Conservation (phyloP, 352 stramenopile species). For the Phytopythium sindhum region DNA sequence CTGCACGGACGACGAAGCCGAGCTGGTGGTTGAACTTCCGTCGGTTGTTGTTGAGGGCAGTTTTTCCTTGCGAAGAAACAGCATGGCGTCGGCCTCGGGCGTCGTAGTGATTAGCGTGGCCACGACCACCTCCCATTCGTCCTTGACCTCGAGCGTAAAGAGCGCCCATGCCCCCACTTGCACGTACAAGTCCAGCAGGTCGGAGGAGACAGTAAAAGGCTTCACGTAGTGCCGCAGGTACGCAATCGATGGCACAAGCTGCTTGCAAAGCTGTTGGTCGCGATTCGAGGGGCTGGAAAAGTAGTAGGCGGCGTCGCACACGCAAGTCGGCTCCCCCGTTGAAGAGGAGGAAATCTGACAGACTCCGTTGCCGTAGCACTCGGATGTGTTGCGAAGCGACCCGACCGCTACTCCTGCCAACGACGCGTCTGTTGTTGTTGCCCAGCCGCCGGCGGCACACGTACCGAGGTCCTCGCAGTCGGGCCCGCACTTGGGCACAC, state of each 20-base stretch:
- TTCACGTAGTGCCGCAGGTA: constrained; percentile 53
- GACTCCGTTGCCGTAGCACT: constrained; percentile 75
- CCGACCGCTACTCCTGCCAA: constrained; percentile 16
- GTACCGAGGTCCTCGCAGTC: constrained; percentile 64
- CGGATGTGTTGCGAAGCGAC: constrained; percentile 49
- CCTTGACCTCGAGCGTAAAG: constrained; percentile 52
- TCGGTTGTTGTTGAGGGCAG: constrained; percentile 24
- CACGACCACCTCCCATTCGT: constrained; percentile 60
- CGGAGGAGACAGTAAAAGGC: constrained; percentile 39
- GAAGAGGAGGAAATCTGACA: constrained; percentile 29
- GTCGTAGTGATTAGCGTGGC: constrained; percentile 35
- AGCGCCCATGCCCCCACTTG: constrained; percentile 50
- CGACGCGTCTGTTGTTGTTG: not conserved
- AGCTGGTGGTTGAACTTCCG: constrained; percentile 10
- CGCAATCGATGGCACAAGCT: constrained; percentile 49
- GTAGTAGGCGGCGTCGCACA: constrained; percentile 63
- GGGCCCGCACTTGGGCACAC: constrained; percentile 60
- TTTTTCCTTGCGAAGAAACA: constrained; percentile 68
- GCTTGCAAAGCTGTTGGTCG: constrained; percentile 54
- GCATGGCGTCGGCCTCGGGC: constrained; percentile 56
- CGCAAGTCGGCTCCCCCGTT: constrained; percentile 30
- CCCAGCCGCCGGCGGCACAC: constrained; percentile 22
- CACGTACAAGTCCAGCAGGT: constrained; percentile 42
- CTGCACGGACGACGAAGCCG: constrained; percentile 32
- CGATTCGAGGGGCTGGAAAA: constrained; percentile 40